Conservation (phyloP, 2,329 filamentous ascomycete genomes). For the Aureobasidium sp. region DNA sequence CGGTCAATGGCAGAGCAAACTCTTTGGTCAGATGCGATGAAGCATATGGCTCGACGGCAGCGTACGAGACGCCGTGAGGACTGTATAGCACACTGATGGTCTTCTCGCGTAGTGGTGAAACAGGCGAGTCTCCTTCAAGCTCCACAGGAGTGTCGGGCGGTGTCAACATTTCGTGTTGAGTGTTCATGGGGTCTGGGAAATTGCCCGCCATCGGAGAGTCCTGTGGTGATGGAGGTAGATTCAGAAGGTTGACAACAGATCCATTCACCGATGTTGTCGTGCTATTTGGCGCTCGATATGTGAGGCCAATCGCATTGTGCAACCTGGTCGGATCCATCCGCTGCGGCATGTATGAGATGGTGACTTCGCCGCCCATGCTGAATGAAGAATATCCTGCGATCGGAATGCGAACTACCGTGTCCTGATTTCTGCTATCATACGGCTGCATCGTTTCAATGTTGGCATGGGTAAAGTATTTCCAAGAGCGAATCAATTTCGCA, state of each 20-base stretch:
- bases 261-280: slow-evolving; percentile 30
- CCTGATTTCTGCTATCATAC: slow-evolving; percentile 35
- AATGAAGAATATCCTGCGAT: slow-evolving; percentile 48
- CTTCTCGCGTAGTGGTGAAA: slow-evolving; percentile 31
- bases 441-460: slow-evolving; percentile 38
- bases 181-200: not conserved
- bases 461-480: slow-evolving; percentile 58
- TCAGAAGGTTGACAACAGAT: slow-evolving; percentile 33
- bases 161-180: not conserved
- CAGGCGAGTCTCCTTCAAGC: slow-evolving; percentile 23
- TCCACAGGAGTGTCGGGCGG: slow-evolving; percentile 18
- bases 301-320: slow-evolving; percentile 64
- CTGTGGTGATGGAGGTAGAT: slow-evolving; percentile 25
- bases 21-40: slow-evolving; percentile 48
- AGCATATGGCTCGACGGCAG: slow-evolving; percentile 49
- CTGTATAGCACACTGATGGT: slow-evolving; percentile 58
- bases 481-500: slow-evolving; percentile 57
- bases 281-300: slow-evolving; percentile 55
- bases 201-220: slow-evolving; percentile 15
- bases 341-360: slow-evolving; percentile 58
- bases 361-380: slow-evolving; percentile 59
- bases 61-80: slow-evolving; percentile 54
- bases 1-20: slow-evolving; percentile 55
- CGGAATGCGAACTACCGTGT: slow-evolving; percentile 42
- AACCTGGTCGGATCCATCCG: slow-evolving; percentile 54